phyloP scores from a whole-genome alignment of 1,284 basidiomycete species.

The Leccinum subatratum region DNA sequence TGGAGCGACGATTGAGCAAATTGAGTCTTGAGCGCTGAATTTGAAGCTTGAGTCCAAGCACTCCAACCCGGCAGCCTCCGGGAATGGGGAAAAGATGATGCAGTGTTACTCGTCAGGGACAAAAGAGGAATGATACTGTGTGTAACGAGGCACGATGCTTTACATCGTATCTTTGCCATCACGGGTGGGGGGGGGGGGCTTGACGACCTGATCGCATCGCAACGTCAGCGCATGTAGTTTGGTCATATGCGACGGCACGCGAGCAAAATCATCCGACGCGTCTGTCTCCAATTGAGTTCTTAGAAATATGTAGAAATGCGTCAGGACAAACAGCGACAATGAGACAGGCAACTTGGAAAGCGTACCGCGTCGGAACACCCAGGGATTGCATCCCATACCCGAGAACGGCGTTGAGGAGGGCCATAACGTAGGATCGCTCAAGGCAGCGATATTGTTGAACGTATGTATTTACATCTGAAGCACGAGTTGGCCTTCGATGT shows the following conservation, averaged over 20 bases:
- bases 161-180: no score
- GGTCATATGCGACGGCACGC: conserved; percentile 55
- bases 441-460: conserved; percentile 57
- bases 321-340: neutral
- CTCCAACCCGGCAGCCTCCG: no score
- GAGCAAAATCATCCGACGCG: conserved; percentile 62
- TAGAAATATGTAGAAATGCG: conserved; percentile 50
- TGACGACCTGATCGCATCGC: conserved; percentile 49
- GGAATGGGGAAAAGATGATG: no score
- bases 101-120: no score
- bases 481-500: conserved; percentile 62
- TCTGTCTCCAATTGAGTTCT: conserved; percentile 75
- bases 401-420: conserved; percentile 49
- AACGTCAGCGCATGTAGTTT: conserved; percentile 60
- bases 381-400: conserved; percentile 55
- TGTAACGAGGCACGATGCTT: no score
- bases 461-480: conserved; percentile 67
- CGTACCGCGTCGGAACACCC: conserved; percentile 41
- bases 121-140: no score
- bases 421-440: conserved; percentile 67
- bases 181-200: conserved; percentile 29
- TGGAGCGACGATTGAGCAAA: no score
- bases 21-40: no score
- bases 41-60: no score
- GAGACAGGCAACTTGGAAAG: neutral